A percentile compares a stretch with the other conserved stretches of the same genome.
These are phyloP conservation scores for Solanum chilense DNA, from an alignment of 257 asterid genomes.

Conservation along the genomic window DNA sequence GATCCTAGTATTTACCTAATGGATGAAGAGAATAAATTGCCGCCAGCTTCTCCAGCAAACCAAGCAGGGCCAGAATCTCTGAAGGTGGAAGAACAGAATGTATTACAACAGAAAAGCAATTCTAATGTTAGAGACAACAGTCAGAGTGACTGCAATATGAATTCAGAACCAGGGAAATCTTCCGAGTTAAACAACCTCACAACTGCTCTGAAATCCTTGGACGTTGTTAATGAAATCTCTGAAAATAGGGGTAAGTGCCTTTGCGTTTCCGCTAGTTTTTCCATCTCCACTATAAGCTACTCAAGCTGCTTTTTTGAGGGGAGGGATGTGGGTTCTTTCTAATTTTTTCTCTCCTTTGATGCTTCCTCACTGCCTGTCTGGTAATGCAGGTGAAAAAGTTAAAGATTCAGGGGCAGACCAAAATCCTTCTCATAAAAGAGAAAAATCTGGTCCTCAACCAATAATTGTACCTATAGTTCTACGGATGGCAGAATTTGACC, in stretches of 20 bases:
- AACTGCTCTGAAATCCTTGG: slow-evolving; percentile 36
- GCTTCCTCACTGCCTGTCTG: neutral
- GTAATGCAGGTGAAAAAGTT: slow-evolving; percentile 35
- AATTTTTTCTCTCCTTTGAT: neutral
- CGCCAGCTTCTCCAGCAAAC: slow-evolving; percentile 28
- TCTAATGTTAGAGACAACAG: slow-evolving; percentile 9
- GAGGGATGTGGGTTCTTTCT: neutral
- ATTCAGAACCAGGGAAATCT: slow-evolving; percentile 14
- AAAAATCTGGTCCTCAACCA: slow-evolving; percentile 78
- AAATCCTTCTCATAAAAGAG: slow-evolving; percentile 33
- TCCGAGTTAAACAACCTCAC: slow-evolving; percentile 35
- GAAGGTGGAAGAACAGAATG: slow-evolving; percentile 26
- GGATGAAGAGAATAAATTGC: slow-evolving; percentile 74
- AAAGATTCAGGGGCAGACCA: slow-evolving; percentile 30
- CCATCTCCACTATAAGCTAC: neutral
- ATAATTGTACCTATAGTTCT: slow-evolving; percentile 78
- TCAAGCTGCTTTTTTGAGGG: neutral
- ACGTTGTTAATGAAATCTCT: slow-evolving; percentile 21
- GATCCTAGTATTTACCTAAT: slow-evolving; percentile 94
- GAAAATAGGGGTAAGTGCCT: slow-evolving; percentile 33
- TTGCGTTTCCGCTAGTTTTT: neutral
- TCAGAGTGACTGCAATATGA: slow-evolving; percentile 12
- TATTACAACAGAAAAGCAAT: slow-evolving; percentile 21
- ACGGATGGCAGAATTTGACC: slow-evolving; percentile 94
- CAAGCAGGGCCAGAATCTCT: slow-evolving; percentile 33